Base-by-base conservation (phyloP, 2,329 filamentous ascomycete genomes). In the Graphilbum fragrans region DNA sequence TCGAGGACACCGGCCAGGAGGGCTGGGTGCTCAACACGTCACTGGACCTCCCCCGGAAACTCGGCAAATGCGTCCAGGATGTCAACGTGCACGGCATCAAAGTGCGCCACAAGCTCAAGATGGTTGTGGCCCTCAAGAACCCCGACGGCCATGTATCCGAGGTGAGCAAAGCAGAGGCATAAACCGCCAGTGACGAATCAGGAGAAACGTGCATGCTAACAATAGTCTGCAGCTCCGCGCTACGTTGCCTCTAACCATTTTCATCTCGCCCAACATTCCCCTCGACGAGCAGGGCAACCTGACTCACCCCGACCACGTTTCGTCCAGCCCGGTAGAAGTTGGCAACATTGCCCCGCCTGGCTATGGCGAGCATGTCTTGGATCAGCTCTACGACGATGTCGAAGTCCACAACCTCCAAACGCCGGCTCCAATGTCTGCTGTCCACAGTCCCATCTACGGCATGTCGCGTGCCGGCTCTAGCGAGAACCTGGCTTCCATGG, bases 141-240 rank as follows among this genome's bases (percentile, higher is more conserved):
- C 90, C 92, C 0, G 92, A 98, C 57, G 90, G 88, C 0, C 92
- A 96, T 56, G 73, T 88, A 42, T 95, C 88, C 42, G 90, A 96
- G 38, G 42, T 44, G 34, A 11, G 32, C n/a, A 27, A 12, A 27
- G 12, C 7, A 27, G 7, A 27, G n/a, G n/a, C n/a, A n/a, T n/a
- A n/a, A n/a, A n/a, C n/a, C n/a, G n/a, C n/a, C n/a, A n/a, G n/a
- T n/a, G n/a, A n/a, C n/a, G n/a, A n/a, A n/a, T n/a, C n/a, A n/a
- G n/a, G n/a, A n/a, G n/a, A n/a, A n/a, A n/a, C n/a, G n/a, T n/a
- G n/a, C n/a, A n/a, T 31, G 23, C 21, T 23, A n/a, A 19, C 27
- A 14, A 7, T n/a, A 16, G 4, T 37, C 21, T 6, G 20, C 11
- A 44, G 78, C 75, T 95, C 40, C 82, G 90, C 40, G 90, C 90